Base-by-base conservation (phyloP, 495 filamentous ascomycete genomes). In the Podospora conica region DNA sequence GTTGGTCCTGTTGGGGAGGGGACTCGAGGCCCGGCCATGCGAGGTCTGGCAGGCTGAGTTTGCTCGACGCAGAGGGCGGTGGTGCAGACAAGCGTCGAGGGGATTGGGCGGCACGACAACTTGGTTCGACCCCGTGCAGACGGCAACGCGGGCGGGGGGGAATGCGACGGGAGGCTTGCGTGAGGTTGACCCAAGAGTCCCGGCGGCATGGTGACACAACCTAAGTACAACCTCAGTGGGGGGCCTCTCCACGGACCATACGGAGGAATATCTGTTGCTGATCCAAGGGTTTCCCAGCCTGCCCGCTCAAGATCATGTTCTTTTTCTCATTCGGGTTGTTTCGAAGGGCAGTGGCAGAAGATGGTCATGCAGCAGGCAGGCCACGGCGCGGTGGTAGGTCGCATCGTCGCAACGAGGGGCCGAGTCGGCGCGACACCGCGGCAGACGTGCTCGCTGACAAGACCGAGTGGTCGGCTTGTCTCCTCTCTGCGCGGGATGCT, bases 131-230 rank as follows among this genome's bases (percentile, higher is more conserved):
- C 20, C 58, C 24, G 58, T 64, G 63, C 63, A 64, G 63, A 27
- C 63, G 63, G 55, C 54, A 64, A 64, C 62, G 62, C 54, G 55
- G 61, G 61, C 61, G 61, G 54, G 61, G 61, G 22, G 57, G 53
- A 29, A 18, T 55, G 61, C 62, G 31, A 54, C 62, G 62, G 61
- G 62, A 64, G 57, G 62, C 62, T 7, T 64, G 62, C 55, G 62
- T 57, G 33, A 48, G 6, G 23, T 28, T 28, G 55, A 40, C 62
- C 62, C 33, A 55, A 21, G 29, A 27, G 15, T 8, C 12, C 62
- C 20, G n/a, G 55, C 54, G 48, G 53, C 62, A 64, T 40, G 62
- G 62, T 58, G 62, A 64, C 62, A 64, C 55, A 58, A 53, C 54
- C 25, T n/a, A 12, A 57, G 55, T 18, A 25, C 54, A 12, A 12